Evolutionary conservation across 2,329 filamentous ascomycete species (phyloP).

Genomic region (Ascochyta rabiei): DNA sequence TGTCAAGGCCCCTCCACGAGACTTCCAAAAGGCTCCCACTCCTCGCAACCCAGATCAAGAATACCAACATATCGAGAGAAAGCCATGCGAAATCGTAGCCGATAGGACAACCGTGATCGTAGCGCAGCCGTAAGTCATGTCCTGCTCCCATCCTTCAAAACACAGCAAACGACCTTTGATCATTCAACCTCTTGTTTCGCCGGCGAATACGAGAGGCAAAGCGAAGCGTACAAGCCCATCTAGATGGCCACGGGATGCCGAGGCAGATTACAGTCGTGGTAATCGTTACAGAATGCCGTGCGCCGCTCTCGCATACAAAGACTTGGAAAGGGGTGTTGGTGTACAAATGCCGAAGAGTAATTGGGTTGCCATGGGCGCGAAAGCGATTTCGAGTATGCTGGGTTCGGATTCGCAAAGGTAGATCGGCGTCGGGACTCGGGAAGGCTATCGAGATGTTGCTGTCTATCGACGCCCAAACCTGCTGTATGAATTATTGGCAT

Average conservation of each 20-base stretch:
- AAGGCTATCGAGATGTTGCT: slow-evolving; percentile 40
- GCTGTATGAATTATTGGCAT: slow-evolving; percentile 65
- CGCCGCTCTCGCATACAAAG: slow-evolving; percentile 28
- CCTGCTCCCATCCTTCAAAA: slow-evolving; percentile 21
- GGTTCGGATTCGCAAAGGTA: slow-evolving; percentile 35
- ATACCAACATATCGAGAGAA: slow-evolving; percentile 22
- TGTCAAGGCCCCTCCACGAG: slow-evolving; percentile 9
- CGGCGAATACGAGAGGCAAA: slow-evolving; percentile 31
- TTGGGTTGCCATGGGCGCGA: slow-evolving; percentile 39
- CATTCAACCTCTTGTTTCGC: slow-evolving; percentile 31
- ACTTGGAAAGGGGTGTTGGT: slow-evolving; percentile 29
- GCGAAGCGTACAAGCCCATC: slow-evolving; percentile 21
- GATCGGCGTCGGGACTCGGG: slow-evolving; percentile 40
- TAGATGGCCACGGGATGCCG: slow-evolving; percentile 13
- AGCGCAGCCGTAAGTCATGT: slow-evolving; percentile 34
- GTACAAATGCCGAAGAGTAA: slow-evolving; percentile 39
- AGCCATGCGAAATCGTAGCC: slow-evolving; percentile 18
- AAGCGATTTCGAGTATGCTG: slow-evolving; percentile 42
- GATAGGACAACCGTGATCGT: slow-evolving; percentile 33
- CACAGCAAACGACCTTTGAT: slow-evolving; percentile 19
- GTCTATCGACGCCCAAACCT: slow-evolving; percentile 94
- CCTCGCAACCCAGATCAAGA: slow-evolving; percentile 23
- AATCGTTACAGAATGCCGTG: slow-evolving; percentile 23
- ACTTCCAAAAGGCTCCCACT: slow-evolving; percentile 15
- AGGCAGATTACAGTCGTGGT: slow-evolving; percentile 15